These are phyloP conservation scores for Trametes maxima DNA, from an alignment of 768 basidiomycete genomes.

Conservation along the genomic window DNA sequence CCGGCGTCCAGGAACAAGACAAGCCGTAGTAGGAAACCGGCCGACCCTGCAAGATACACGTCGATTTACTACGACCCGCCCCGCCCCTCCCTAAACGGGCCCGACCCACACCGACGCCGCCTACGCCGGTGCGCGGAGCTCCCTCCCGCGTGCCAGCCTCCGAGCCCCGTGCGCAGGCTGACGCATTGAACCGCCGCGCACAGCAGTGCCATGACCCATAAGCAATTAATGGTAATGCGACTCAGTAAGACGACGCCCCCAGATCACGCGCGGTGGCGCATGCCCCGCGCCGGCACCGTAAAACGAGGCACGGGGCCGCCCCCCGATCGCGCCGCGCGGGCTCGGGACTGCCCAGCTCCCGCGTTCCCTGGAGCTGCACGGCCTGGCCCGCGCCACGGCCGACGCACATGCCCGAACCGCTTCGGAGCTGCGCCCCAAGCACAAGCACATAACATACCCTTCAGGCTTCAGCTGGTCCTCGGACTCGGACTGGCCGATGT, in stretches of 20 bases:
- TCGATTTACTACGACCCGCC: background rate
- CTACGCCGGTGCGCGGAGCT: background rate
- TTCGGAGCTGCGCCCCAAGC: too few relatives aligned
- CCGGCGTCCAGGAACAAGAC: conserved; percentile 1
- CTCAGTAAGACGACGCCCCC: background rate
- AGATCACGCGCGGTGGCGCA: conserved; percentile 6
- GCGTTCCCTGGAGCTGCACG: background rate
- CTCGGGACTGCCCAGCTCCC: background rate
- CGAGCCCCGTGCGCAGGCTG: conserved; percentile 1
- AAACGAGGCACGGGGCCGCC: conserved; percentile 16
- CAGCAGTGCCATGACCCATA: background rate
- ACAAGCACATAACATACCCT: too few relatives aligned
- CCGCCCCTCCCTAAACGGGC: background rate
- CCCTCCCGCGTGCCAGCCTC: background rate
- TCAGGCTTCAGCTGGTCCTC: too few relatives aligned
- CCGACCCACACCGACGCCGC: background rate
- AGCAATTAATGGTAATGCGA: background rate
- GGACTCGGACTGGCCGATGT: too few relatives aligned
- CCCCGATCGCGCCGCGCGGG: conserved; percentile 13
- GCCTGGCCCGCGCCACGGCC: too few relatives aligned
- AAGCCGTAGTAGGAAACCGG: too few relatives aligned
- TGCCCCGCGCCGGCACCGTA: conserved; percentile 4
- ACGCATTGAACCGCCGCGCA: background rate
- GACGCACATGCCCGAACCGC: too few relatives aligned
- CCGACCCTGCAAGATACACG: too few relatives aligned